phyloP scores from a whole-genome alignment of 1,284 basidiomycete genomes.

The Coniophora puteana region DNA sequence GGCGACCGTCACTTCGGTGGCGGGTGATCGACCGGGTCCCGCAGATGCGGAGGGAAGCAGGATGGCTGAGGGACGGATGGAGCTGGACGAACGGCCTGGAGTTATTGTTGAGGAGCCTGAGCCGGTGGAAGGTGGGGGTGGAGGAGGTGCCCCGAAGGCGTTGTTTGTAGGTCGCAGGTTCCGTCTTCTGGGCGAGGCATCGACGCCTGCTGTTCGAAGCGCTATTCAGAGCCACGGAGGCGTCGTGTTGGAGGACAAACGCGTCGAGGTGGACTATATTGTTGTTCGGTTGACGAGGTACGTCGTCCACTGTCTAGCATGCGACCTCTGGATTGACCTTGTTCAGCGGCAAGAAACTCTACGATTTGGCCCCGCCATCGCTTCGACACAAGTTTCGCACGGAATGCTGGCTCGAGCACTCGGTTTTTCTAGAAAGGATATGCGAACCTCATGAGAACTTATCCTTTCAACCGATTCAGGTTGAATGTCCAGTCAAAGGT shows the following conservation, averaged over 20 bases:
- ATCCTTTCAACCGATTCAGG: slow-evolving; percentile 55
- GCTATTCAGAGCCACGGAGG: slow-evolving; percentile 62
- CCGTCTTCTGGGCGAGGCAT: slow-evolving; percentile 61
- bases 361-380: too few species aligned
- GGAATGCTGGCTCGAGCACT: slow-evolving; percentile 81
- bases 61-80: slow-evolving; percentile 8
- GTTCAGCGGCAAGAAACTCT: slow-evolving; percentile 60
- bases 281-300: slow-evolving; percentile 71
- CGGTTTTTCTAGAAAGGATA: slow-evolving; percentile 63
- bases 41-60: slow-evolving; percentile 16
- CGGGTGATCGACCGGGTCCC: slow-evolving; percentile 12
- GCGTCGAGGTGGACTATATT: slow-evolving; percentile 54
- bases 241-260: slow-evolving; percentile 34
- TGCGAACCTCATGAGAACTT: slow-evolving; percentile 58
- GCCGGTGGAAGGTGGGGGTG: too few species aligned
- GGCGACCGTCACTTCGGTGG: slow-evolving; percentile 17
- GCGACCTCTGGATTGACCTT: neutral
- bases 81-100: slow-evolving; percentile 1
- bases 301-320: slow-evolving; percentile 7
- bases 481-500: slow-evolving; percentile 53
- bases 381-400: slow-evolving; percentile 60
- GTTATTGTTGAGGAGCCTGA: too few species aligned
- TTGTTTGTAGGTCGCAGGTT: slow-evolving; percentile 56
- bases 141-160: slow-evolving; percentile 9
- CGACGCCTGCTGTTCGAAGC: slow-evolving; percentile 44